phyloP scores from a whole-genome alignment of 1,284 basidiomycete genomes.

The Irpex sp. region DNA sequence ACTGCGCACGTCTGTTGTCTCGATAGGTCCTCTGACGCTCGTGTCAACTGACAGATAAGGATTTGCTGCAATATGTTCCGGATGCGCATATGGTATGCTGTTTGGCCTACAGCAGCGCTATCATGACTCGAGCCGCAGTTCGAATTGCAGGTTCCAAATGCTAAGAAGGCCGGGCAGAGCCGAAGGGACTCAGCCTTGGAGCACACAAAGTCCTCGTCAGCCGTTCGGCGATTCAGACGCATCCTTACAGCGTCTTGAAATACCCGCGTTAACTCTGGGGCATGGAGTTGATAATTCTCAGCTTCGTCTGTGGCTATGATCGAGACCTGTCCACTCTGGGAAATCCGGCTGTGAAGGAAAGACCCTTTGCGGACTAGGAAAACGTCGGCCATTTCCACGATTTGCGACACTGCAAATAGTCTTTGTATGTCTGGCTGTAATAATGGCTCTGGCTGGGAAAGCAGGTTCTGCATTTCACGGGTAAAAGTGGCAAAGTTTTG shows the following conservation, averaged over 20 bases:
- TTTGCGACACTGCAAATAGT: constrained; percentile 36
- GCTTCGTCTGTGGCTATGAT: neutral
- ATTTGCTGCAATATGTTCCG: constrained; percentile 46
- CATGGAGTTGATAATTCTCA: neutral
- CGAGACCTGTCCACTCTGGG: neutral
- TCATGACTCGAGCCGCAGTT: constrained; percentile 26
- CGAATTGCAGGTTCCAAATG: constrained; percentile 34
- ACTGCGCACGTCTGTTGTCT: constrained; percentile 19
- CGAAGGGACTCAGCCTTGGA: constrained; percentile 29
- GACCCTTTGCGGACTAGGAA: constrained; percentile 25
- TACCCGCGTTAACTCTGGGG: neutral
- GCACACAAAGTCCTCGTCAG: constrained; percentile 33
- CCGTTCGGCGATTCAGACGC: constrained; percentile 18
- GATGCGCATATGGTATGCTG: constrained; percentile 37
- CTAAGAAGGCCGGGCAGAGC: constrained; percentile 36
- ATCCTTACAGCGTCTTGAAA: neutral
- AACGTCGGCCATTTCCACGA: constrained; percentile 21
- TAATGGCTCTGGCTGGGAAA: constrained; percentile 25
- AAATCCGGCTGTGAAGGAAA: constrained; percentile 13
- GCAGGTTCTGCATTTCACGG: constrained; percentile 29
- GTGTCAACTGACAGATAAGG: constrained; percentile 35
- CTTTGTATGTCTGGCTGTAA: constrained; percentile 21
- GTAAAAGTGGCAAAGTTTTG: constrained; percentile 34
- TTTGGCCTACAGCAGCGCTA: constrained; percentile 11
- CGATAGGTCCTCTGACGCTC: constrained; percentile 18